Evolutionary conservation across 768 basidiomycete genomes (phyloP).

Genomic region (Amanita pallidorosea): DNA sequence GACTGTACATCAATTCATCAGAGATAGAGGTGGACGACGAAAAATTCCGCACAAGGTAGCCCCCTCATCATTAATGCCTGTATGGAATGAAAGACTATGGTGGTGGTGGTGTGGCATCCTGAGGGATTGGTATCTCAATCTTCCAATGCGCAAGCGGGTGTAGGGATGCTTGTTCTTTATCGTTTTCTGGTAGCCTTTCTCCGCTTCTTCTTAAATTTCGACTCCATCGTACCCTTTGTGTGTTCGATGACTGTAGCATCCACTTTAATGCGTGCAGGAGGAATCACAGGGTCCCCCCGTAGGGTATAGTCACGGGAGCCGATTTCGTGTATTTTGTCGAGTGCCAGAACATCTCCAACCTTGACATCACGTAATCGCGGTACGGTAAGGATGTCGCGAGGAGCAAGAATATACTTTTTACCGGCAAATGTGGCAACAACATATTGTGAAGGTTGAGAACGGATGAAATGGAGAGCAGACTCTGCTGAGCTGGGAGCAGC

Average conservation of each 20-base stretch:
- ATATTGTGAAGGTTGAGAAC: constrained; percentile 89
- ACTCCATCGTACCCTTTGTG: constrained; percentile 89
- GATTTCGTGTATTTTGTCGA: constrained; percentile 86
- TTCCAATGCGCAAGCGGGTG: constrained; percentile 89
- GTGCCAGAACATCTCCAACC: constrained; percentile 75
- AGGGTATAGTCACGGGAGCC: constrained; percentile 94
- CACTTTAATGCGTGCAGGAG: constrained; percentile 56
- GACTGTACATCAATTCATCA: no score
- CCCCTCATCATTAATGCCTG: neutral
- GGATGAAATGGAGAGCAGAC: constrained; percentile 69
- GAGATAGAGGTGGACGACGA: no score
- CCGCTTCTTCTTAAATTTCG: constrained; percentile 92
- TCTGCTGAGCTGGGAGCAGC: constrained; percentile 28
- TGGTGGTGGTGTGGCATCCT: constrained; percentile 13
- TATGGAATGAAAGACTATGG: constrained; percentile 8
- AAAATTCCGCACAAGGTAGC: neutral
- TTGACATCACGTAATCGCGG: constrained; percentile 78
- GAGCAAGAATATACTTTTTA: constrained; percentile 80
- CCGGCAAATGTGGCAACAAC: constrained; percentile 83
- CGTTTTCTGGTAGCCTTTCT: constrained; percentile 95
- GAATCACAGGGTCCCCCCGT: constrained; percentile 65
- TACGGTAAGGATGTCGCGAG: constrained; percentile 87
- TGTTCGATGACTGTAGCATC: constrained; percentile 94
- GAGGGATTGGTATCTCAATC: constrained; percentile 32
- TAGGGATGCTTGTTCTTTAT: constrained; percentile 91